Evolutionary conservation across 805 yeast species (phyloP), one percentile per base, ranked within the genome.

Genomic region (Metschnikowia anglica): DNA sequence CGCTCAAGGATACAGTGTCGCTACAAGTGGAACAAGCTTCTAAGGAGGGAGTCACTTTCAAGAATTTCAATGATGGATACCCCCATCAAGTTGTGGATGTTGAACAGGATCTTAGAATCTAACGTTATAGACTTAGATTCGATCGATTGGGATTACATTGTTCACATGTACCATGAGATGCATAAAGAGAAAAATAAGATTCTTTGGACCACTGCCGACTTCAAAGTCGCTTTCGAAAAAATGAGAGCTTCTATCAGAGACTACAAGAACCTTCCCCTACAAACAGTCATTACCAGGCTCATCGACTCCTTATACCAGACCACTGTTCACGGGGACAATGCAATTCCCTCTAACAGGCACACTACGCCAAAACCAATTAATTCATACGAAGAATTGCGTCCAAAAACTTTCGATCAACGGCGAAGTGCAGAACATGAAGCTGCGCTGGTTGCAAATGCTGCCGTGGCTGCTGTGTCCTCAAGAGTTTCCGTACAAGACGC

Each of bases 1-100:
- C 76, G 98, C 48, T 85, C 96, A 1, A 74, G 98, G 53, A 90
- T 91, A 51, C 98, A 91, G 65, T 90, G 97, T 61, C 78, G 98
- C 46, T 91, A 91, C 65, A 91, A 91, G 61, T 91, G 97, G 97
- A 85, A 85, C 58, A 91, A 90, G 64, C 57, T 89, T 5, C 64
- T 81, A 40, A 82, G 80, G 55, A 70, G 85, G 46, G 84, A 82
- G 48, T 58, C 67, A 17, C 50, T 56, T 27, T 51, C 54, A n/a
- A 52, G 70, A 12, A 51, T 64, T 2, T 47, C 63, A 17, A 56
- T 54, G 39, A 66, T 70, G 73, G 59, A 59, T 30, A 38, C 51
- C 3, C 56, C 55, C 6, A 63, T 67, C n/a, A 65, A 62, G 46
- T 28, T 61, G 11, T 70, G 76, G 76, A 52, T 70, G n/a, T 50